Conservation (phyloP, 176 grass and related monocot genomes). For the Urochloa ruziziensis region DNA sequence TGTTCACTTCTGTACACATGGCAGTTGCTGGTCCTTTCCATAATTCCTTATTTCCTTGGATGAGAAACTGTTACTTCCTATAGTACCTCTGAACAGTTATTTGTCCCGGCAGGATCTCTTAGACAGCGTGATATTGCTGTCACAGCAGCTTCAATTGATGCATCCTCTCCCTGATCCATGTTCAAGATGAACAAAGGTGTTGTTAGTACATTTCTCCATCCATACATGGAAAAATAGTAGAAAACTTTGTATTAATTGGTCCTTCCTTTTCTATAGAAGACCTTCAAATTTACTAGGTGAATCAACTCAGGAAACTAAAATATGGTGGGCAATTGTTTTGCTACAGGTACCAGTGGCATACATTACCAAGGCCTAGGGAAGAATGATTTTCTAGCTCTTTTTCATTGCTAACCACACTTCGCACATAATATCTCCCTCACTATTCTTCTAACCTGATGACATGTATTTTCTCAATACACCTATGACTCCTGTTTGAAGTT, state of each 20-base stretch:
- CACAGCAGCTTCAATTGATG: slow-evolving; percentile 89
- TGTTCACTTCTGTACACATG: too few relatives aligned
- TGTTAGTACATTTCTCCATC: not conserved
- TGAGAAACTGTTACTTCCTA: slow-evolving; percentile 18
- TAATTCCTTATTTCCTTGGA: too few relatives aligned
- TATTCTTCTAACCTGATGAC: not conserved
- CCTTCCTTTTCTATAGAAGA: not conserved
- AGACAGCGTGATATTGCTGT: slow-evolving; percentile 80
- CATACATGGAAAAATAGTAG: not conserved
- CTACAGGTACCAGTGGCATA: not conserved
- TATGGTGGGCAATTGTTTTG: not conserved
- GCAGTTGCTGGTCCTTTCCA: too few relatives aligned
- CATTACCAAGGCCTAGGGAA: not conserved
- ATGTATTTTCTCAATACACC: not conserved
- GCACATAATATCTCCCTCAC: not conserved
- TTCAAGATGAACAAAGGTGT: slow-evolving; percentile 18
- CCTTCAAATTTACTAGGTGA: not conserved
- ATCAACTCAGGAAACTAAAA: not conserved
- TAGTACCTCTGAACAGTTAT: slow-evolving; percentile 65
- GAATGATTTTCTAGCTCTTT: not conserved
- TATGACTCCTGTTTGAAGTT: not conserved
- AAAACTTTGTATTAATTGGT: not conserved
- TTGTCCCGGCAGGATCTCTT: slow-evolving; percentile 61
- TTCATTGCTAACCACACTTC: not conserved
- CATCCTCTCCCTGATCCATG: slow-evolving; percentile 80